phyloP scores from a whole-genome alignment of 352 stramenopile species.

The Globisporangium megalacanthum region DNA sequence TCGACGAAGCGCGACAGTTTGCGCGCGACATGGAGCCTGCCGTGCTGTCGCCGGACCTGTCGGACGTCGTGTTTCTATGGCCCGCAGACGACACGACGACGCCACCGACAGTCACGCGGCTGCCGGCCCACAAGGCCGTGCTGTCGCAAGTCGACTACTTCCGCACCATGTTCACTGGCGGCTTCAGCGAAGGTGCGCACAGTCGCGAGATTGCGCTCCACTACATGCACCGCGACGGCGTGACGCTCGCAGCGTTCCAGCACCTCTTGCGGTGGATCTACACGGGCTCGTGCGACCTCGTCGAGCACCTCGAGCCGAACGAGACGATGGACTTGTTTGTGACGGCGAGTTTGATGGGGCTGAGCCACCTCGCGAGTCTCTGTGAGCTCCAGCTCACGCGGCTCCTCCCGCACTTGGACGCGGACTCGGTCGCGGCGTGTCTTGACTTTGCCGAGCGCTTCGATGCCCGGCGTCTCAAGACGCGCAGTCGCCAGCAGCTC shows the following conservation, averaged over 20 bases:
- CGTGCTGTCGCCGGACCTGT: slow-evolving; percentile 33
- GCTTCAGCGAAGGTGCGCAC: slow-evolving; percentile 61
- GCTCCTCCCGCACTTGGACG: slow-evolving; percentile 43
- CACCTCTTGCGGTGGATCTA: slow-evolving; percentile 65
- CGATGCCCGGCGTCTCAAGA: slow-evolving; percentile 41
- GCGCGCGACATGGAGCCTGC: slow-evolving; percentile 48
- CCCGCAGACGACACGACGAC: slow-evolving; percentile 11
- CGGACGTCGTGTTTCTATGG: slow-evolving; percentile 81
- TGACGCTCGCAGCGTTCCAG: slow-evolving; percentile 62
- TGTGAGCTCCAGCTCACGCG: slow-evolving; percentile 58
- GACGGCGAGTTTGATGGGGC: slow-evolving; percentile 43
- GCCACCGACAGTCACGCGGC: slow-evolving; percentile 7
- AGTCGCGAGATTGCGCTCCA: slow-evolving; percentile 59
- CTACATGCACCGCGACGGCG: slow-evolving; percentile 68
- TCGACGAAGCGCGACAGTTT: slow-evolving; percentile 33
- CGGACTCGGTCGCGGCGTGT: slow-evolving; percentile 43
- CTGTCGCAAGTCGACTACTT: slow-evolving; percentile 80
- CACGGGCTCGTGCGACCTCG: slow-evolving; percentile 46
- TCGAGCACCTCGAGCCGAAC: slow-evolving; percentile 39
- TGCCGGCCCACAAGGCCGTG: slow-evolving; percentile 68
- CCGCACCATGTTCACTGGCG: slow-evolving; percentile 74
- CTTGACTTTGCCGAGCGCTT: slow-evolving; percentile 62
- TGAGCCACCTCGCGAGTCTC: slow-evolving; percentile 46
- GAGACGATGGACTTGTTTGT: slow-evolving; percentile 77
- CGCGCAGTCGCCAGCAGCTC: slow-evolving; percentile 38